Evolutionary conservation across 1,139 yeast genomes (phyloP).

Genomic region (Geotrichum siamense): DNA sequence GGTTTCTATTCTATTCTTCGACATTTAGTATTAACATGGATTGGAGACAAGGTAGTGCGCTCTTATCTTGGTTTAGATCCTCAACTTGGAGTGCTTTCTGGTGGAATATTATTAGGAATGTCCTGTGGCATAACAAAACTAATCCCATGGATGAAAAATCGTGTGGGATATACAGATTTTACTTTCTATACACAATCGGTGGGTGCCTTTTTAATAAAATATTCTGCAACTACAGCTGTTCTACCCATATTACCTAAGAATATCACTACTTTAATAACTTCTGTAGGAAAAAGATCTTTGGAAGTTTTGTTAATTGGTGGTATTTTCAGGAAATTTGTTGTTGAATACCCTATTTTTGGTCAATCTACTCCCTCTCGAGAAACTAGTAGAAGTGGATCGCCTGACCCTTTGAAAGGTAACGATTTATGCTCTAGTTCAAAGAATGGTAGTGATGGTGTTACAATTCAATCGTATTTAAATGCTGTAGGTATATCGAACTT

Average conservation of each 20-base stretch:
- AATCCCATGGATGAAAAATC: neutral
- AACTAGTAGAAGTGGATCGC: too few relatives aligned
- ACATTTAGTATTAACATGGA: neutral
- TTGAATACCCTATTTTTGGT: slow-evolving; percentile 8
- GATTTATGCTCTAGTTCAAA: neutral
- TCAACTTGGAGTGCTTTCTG: neutral
- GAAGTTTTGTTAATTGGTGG: slow-evolving; percentile 11
- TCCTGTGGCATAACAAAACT: neutral
- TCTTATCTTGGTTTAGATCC: too few relatives aligned
- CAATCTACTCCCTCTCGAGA: neutral
- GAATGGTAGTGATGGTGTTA: neutral
- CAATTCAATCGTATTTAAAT: neutral
- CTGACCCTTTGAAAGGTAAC: too few relatives aligned
- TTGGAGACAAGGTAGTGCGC: too few relatives aligned
- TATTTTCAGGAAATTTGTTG: slow-evolving; percentile 8
- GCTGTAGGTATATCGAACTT: neutral
- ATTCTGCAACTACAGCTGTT: neutral
- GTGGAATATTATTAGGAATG: neutral
- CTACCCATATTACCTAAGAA: neutral
- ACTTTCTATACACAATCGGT: neutral
- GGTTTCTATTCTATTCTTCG: slow-evolving; percentile 3
- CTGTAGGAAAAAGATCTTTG: slow-evolving; percentile 12
- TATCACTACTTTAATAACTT: slow-evolving; percentile 1
- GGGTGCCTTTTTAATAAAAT: neutral
- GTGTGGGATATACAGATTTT: neutral